These are phyloP conservation scores for Begonia loranthoides DNA, from an alignment of 306 rosid genomes.

Conservation along the genomic window DNA sequence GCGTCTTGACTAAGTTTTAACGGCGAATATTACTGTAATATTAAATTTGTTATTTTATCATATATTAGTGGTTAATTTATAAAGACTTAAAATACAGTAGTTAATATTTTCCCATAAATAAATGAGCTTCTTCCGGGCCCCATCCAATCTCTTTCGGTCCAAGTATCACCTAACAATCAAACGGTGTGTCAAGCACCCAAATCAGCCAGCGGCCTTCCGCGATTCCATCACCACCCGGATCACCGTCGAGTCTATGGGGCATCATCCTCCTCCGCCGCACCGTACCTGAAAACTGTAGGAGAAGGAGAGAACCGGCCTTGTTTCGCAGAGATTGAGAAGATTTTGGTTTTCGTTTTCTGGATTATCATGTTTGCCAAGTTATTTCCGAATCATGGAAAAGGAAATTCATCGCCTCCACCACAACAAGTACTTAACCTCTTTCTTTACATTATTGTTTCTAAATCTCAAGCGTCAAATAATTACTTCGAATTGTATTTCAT, in stretches of 20 bases:
- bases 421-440: constrained; percentile 1
- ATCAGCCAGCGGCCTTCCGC: background rate
- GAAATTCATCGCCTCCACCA: constrained; percentile 7
- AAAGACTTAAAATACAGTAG: too few species aligned
- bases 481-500: too few species aligned
- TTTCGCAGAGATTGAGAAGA: constrained; percentile 10
- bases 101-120: too few species aligned
- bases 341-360: constrained; percentile 9
- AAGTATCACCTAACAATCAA: constrained; percentile 1
- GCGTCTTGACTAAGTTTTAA: too few species aligned
- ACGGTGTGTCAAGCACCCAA: constrained; percentile 8
- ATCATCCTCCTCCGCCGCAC: constrained; percentile 18
- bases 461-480: too few species aligned
- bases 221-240: constrained; percentile 13
- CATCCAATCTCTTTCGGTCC: background rate
- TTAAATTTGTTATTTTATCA: too few species aligned
- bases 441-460: background rate
- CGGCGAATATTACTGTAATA: too few species aligned
- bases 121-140: too few species aligned
- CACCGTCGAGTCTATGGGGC: constrained; percentile 23
- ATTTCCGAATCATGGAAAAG: constrained; percentile 25
- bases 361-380: constrained; percentile 50
- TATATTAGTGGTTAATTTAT: too few species aligned
- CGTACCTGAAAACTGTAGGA: constrained; percentile 12
- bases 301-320: constrained; percentile 3